Evolutionary conservation across 768 basidiomycete species (phyloP).

Genomic region (Tylopilus sp.): DNA sequence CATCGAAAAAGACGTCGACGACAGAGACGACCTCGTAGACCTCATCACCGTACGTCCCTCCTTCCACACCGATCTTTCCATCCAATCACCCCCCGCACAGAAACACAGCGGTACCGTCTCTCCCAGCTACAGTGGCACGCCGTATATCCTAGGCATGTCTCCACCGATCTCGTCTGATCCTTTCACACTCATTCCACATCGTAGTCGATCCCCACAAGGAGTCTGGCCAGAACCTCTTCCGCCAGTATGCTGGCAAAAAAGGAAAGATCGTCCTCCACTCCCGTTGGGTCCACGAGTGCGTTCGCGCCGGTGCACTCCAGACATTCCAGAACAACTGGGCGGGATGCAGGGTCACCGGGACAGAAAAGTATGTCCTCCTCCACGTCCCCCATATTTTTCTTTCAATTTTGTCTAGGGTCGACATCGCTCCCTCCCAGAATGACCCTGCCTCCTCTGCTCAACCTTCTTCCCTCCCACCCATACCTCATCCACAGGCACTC

Average conservation of each 20-base stretch:
- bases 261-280: constrained; percentile 72
- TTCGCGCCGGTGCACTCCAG: constrained; percentile 64
- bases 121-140: constrained; percentile 72
- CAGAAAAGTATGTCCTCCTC: constrained; percentile 51
- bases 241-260: constrained; percentile 77
- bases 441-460: constrained; percentile 26
- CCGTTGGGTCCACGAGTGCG: constrained; percentile 76
- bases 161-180: constrained; percentile 1
- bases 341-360: constrained; percentile 75
- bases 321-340: constrained; percentile 78
- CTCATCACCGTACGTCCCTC: constrained; percentile 58
- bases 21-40: constrained; percentile 60
- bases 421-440: constrained; percentile 17
- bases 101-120: constrained; percentile 75
- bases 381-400: neutral
- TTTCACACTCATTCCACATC: constrained; percentile 1
- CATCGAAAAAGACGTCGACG: constrained; percentile 76
- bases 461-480: constrained; percentile 23
- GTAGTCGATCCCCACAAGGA: constrained; percentile 75
- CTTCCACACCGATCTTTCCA: constrained; percentile 4
- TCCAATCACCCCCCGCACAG: constrained; percentile 36
- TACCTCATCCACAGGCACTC: constrained; percentile 27
- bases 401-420: constrained; percentile 21
- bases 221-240: constrained; percentile 77
- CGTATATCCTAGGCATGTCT: constrained; percentile 72